phyloP scores from a whole-genome alignment of 1,284 basidiomycete genomes.

The Tylopilus sp. region DNA sequence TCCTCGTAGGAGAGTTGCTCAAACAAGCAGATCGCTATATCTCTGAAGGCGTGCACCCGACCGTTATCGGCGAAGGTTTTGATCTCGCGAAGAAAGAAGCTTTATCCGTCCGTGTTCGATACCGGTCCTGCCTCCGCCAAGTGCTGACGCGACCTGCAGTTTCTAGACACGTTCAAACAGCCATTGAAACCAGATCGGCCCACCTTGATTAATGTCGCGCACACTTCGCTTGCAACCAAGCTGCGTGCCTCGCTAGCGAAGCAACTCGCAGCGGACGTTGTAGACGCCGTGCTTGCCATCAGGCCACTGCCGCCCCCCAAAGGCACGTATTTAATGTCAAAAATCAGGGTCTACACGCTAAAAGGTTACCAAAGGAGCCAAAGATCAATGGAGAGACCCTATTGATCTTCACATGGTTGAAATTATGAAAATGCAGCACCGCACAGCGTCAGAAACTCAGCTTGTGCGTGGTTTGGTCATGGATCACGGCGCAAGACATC shows the following conservation, averaged over 20 bases:
- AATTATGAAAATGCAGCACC: conserved; percentile 99
- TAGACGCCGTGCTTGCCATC: conserved; percentile 94
- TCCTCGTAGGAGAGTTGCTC: conserved; percentile 94
- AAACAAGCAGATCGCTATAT: conserved; percentile 99
- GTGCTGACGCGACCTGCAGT: conserved; percentile 47
- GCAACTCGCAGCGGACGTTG: conserved; percentile 88
- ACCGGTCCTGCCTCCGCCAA: conserved; percentile 12
- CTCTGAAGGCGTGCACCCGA: conserved; percentile 97
- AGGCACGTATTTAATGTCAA: conserved; percentile 41
- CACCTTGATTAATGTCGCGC: conserved; percentile 88
- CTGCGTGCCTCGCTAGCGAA: conserved; percentile 81
- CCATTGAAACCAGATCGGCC: conserved; percentile 78
- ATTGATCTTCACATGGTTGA: conserved; percentile 99
- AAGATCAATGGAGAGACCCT: conserved; percentile 74
- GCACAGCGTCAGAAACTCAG: conserved; percentile 97
- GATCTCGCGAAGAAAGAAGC: conserved; percentile 98
- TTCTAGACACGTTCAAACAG: conserved; percentile 89
- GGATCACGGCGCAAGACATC: conserved; percentile 94
- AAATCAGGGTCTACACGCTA: conserved; percentile 23
- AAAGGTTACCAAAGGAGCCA: conserved; percentile 42
- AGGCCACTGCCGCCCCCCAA: conserved; percentile 62
- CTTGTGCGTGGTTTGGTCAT: conserved; percentile 93
- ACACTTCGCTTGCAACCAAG: conserved; percentile 96
- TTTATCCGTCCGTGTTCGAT: conserved; percentile 58
- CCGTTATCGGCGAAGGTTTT: conserved; percentile 93